phyloP scores from a whole-genome alignment of 805 yeast species.

The Candida parachauliodes region DNA sequence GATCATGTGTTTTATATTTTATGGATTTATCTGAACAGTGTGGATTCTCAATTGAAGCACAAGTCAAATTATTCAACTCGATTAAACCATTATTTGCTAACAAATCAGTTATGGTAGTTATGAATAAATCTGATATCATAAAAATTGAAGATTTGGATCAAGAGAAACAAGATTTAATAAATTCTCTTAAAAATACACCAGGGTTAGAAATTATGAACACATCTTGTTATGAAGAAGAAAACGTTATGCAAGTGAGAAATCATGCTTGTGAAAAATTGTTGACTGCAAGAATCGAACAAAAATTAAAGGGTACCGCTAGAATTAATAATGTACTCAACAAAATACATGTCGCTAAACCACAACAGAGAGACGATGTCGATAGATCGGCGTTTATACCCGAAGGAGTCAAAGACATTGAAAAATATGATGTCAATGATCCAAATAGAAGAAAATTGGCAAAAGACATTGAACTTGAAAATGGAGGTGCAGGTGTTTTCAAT shows the following conservation, averaged over 20 bases:
- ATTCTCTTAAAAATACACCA: conserved; percentile 59
- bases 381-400: conserved; percentile 85
- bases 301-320: conserved; percentile 88
- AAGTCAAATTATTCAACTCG: conserved; percentile 93
- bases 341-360: conserved; percentile 92
- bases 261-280: conserved; percentile 95
- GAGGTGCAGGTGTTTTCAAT: conserved; percentile 98
- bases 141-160: conserved; percentile 77
- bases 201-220: conserved; percentile 92
- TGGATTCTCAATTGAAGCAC: conserved; percentile 96
- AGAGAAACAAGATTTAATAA: conserved; percentile 67
- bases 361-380: conserved; percentile 78
- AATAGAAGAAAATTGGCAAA: conserved; percentile 76
- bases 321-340: conserved; percentile 86
- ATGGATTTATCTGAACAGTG: conserved; percentile 99
- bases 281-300: conserved; percentile 94
- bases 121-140: conserved; percentile 92
- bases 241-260: conserved; percentile 93
- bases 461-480: conserved; percentile 90
- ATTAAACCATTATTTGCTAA: conserved; percentile 97
- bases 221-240: conserved; percentile 92
- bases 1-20: conserved; percentile 93
- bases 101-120: conserved; percentile 91
- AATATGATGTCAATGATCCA: conserved; percentile 78
- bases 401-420: conserved; percentile 52